Evolutionary conservation across 371 early-diverging fungal genomes (phyloP).

Genomic region (Saksenaea oblongispora): DNA sequence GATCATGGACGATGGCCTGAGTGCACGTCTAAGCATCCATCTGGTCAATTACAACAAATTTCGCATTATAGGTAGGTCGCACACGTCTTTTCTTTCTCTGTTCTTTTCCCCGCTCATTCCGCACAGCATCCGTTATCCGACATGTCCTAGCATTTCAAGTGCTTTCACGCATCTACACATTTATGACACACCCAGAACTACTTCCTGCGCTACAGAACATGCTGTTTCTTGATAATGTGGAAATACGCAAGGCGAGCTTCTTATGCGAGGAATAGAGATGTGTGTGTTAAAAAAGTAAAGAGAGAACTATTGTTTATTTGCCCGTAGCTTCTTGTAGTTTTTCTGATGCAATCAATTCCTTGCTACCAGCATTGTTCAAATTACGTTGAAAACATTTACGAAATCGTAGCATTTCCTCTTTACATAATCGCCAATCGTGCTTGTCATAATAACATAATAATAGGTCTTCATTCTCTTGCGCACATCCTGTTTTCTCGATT

Average conservation of each 20-base stretch:
- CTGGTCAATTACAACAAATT: conserved; percentile 70
- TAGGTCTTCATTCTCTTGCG: conserved; percentile 71
- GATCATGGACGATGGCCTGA: conserved; percentile 24
- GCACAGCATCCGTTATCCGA: conserved; percentile 59
- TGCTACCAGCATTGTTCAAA: conserved; percentile 50
- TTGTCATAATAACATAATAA: conserved; percentile 75
- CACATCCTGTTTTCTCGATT: conserved; percentile 72
- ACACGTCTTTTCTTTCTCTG: neutral
- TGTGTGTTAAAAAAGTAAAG: neutral
- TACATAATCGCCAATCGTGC: conserved; percentile 79
- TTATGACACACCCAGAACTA: conserved; percentile 29
- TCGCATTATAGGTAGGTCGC: conserved; percentile 46
- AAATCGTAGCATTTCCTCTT: conserved; percentile 72
- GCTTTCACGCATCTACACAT: conserved; percentile 54
- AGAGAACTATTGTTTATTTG: neutral
- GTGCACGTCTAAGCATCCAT: conserved; percentile 25
- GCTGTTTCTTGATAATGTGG: conserved; percentile 37
- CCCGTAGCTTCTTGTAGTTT: neutral
- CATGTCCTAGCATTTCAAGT: conserved; percentile 64
- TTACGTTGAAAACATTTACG: conserved; percentile 68
- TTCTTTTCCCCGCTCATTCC: neutral
- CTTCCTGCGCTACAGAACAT: conserved; percentile 28
- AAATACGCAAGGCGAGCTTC: conserved; percentile 43
- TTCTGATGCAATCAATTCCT: conserved; percentile 33
- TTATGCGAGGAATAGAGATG: conserved; percentile 33